phyloP scores from a whole-genome alignment of 2,329 filamentous ascomycete species.

The Trichophyton rubrum region DNA sequence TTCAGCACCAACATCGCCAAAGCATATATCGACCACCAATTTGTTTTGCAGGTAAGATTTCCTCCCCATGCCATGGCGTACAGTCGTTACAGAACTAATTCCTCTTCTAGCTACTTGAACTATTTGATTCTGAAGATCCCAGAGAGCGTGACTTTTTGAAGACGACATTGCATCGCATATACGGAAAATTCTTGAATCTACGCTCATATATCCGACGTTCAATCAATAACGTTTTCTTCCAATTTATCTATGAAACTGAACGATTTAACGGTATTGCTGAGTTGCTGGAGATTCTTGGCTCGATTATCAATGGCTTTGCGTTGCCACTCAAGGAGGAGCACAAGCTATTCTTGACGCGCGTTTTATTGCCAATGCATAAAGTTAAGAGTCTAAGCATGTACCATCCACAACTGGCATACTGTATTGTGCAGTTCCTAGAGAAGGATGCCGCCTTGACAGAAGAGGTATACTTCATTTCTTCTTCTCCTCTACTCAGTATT shows the following conservation, averaged over 20 bases:
- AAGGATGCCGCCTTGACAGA: constrained; percentile 95
- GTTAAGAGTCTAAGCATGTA: constrained; percentile 99
- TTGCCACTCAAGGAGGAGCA: constrained; percentile 95
- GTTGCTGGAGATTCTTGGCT: constrained; percentile 87
- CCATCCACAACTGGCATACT: constrained; percentile 94
- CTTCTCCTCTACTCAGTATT: background rate
- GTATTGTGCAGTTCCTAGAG: constrained; percentile 96
- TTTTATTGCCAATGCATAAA: constrained; percentile 89
- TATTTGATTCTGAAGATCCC: constrained; percentile 97
- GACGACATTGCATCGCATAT: constrained; percentile 94
- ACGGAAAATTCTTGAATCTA: constrained; percentile 96
- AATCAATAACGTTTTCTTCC: constrained; percentile 99
- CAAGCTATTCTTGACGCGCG: constrained; percentile 90
- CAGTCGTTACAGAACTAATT: constrained; percentile 2
- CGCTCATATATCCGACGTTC: constrained; percentile 94
- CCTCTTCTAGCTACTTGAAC: constrained; percentile 59
- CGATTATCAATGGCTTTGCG: constrained; percentile 98
- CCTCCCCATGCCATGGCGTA: constrained; percentile 9
- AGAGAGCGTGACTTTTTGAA: constrained; percentile 95
- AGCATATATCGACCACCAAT: constrained; percentile 95
- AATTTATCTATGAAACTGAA: constrained; percentile 98
- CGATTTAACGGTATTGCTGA: constrained; percentile 97
- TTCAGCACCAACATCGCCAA: constrained; percentile 99
- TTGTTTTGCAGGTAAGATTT: constrained; percentile 60
- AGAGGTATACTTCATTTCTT: constrained; percentile 50